Base-by-base conservation (phyloP, 2,329 filamentous ascomycete genomes). In the Cordyceps fumosorosea region DNA sequence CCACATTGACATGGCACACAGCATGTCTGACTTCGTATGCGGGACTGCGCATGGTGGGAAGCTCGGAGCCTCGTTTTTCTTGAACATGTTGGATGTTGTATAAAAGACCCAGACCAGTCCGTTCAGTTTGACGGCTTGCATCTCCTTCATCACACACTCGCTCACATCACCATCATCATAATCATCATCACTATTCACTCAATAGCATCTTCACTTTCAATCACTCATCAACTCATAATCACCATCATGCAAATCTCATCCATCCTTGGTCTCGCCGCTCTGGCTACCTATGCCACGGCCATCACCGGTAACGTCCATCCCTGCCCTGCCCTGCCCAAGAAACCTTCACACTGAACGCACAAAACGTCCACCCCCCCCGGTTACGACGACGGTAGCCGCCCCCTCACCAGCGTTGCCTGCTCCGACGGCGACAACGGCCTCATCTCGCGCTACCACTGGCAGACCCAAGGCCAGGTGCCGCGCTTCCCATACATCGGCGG, bases 361-460 rank as follows among this genome's bases (percentile, higher is more conserved):
- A n/a, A n/a, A n/a, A n/a, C n/a, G n/a, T n/a, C n/a, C n/a, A n/a
- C n/a, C n/a, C n/a, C n/a, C n/a, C n/a, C n/a, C 22, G 85, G 81
- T 70, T 95, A 90, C 76, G 89, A 93, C 70, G 77, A 87, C 65
- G 72, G 72, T 52, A 66, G 67, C 64, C 81, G 85, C 63, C 78
- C 82, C 51, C 72, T 93, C 60, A 78, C 75, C 40, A 72, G 70
- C 5, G 80, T 91, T 51, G 72, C 86, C 64, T 91, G 88, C 82
- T 88, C 84, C 37, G 84, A 90, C 70, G 88, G 88, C 60, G 53
- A 65, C 64, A 87, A 90, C 74, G 88, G 88, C 63, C 80, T 91
- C 65, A 83, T 84, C 65, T 85, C 81, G 68, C 81, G 78, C 68
- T 84, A 84, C 75, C 79, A 79, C 67, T 89, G 83, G 83, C 70